Base-by-base conservation (phyloP, 768 basidiomycete genomes). In the Ramaria sp. region DNA sequence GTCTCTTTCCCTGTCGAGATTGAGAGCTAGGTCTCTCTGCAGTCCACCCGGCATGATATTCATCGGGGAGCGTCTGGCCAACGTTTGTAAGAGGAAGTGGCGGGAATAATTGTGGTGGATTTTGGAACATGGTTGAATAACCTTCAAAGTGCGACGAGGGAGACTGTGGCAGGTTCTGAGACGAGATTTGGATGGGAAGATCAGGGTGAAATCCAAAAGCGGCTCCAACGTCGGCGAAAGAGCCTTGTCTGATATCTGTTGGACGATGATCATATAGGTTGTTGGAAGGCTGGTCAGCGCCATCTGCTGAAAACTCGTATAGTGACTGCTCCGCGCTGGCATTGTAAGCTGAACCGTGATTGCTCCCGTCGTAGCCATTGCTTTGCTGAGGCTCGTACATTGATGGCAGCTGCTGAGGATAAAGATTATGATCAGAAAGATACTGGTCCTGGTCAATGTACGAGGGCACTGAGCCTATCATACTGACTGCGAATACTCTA, bases 121-220 rank as follows among this genome's bases (percentile, higher is more conserved):
- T n/a, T 19, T 22, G 46, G 47, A n/a, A 57, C 19, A 17, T 22
- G 51, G 34, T 7, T 20, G 22, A 38, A 30, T 54, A 19, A 43
- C 10, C 54, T 31, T 11, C 22, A 12, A 55, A 17, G 17, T 33
- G 20, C 34, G 55, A 22, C 4, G 30, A 31, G 31, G 45, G 47
- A 2, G 55, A 48, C 20, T 47, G 45, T 49, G 43, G 55, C 1
- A 57, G 55, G 20, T 57, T 19, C 12, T 57, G 46, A 17, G 55
- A 49, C 20, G 46, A 22, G 3, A 57, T 47, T 34, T 57, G 55
- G n/a, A 57, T 57, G 13, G 55, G 55, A 22, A 20, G 45, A 30
- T 57, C 55, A n/a, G 55, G 55, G 45, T 57, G 46, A 22, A 48
- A 57, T n/a, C 55, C 55, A 27, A 48, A 57, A 19, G 55, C 55